These are phyloP conservation scores for Amaranthus hypochondriacus DNA, from an alignment of 148 eudicot species.

Conservation along the genomic window DNA sequence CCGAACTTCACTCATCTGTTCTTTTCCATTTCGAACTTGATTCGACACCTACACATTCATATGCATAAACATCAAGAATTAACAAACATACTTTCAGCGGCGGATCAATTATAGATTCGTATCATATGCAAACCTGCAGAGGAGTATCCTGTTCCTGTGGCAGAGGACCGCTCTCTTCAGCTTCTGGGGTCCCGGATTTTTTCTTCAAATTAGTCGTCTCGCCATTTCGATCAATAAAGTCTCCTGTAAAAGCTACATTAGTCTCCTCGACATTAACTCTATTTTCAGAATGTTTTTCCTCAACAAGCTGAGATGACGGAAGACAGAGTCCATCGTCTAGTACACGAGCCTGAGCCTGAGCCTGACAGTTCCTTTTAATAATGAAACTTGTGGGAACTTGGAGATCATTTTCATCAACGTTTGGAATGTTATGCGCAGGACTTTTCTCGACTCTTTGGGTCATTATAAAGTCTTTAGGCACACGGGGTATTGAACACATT, in stretches of 20 bases:
- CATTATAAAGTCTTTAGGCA: constrained; percentile 25
- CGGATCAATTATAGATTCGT: background rate
- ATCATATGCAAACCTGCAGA: constrained; percentile 21
- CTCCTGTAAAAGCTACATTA: constrained; percentile 19
- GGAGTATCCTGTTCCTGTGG: background rate
- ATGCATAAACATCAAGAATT: background rate
- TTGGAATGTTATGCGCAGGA: constrained; percentile 9
- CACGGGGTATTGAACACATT: constrained; percentile 8
- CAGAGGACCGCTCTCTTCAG: constrained; percentile 23
- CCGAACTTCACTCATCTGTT: constrained; percentile 28
- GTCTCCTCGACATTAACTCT: constrained; percentile 15
- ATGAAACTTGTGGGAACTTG: constrained; percentile 27
- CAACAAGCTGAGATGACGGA: constrained; percentile 13
- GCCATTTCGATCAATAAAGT: constrained; percentile 29
- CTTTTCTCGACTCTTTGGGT: constrained; percentile 14
- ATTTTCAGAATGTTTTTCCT: constrained; percentile 19
- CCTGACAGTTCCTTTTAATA: constrained; percentile 14
- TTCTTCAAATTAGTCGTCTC: constrained; percentile 23
- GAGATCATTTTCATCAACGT: constrained; percentile 26
- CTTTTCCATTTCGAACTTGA: constrained; percentile 10
- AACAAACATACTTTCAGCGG: constrained; percentile 5
- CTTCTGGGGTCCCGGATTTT: constrained; percentile 24
- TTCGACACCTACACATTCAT: constrained; percentile 10
- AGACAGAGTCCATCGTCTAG: constrained; percentile 4
- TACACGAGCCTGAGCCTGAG: background rate